Conservation (phyloP, 2,329 filamentous ascomycete species). For the Fusarium tuaranense region DNA sequence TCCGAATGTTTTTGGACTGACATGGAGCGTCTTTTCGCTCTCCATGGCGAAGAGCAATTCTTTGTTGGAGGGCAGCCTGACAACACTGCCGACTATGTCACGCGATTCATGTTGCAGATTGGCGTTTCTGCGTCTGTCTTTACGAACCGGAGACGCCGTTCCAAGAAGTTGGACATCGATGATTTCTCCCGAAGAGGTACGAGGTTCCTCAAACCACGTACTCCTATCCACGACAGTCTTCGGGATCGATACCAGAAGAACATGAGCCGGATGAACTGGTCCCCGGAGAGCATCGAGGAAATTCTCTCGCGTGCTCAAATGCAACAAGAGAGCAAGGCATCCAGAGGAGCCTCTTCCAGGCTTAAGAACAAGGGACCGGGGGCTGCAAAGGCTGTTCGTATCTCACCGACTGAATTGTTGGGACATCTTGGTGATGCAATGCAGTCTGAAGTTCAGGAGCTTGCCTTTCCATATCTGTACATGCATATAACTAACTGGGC, state of each 20-base stretch:
- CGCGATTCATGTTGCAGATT: not conserved
- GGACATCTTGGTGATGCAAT: not conserved
- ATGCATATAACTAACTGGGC: not conserved
- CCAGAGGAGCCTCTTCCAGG: not conserved
- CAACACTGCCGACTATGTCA: not conserved
- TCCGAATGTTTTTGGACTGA: not conserved
- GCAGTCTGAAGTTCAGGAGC: not conserved
- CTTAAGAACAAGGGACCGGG: not conserved
- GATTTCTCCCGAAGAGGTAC: not conserved
- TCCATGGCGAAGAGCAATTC: not conserved
- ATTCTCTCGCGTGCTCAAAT: not conserved
- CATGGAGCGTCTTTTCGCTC: not conserved
- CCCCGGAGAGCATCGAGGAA: not conserved
- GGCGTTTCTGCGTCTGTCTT: not conserved
- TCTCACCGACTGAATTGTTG: not conserved
- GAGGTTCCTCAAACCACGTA: not conserved
- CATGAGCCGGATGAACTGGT: not conserved
- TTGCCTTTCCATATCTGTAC: not conserved
- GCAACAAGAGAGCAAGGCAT: not conserved
- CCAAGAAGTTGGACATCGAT: not conserved
- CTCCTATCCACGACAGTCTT: not conserved
- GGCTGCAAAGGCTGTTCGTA: not conserved
- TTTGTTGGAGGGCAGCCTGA: not conserved
- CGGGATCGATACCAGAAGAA: not conserved
- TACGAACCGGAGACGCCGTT: not conserved